Base-by-base conservation (phyloP, 371 early-diverging fungal genomes). In the Lichtheimia corymbifera region DNA sequence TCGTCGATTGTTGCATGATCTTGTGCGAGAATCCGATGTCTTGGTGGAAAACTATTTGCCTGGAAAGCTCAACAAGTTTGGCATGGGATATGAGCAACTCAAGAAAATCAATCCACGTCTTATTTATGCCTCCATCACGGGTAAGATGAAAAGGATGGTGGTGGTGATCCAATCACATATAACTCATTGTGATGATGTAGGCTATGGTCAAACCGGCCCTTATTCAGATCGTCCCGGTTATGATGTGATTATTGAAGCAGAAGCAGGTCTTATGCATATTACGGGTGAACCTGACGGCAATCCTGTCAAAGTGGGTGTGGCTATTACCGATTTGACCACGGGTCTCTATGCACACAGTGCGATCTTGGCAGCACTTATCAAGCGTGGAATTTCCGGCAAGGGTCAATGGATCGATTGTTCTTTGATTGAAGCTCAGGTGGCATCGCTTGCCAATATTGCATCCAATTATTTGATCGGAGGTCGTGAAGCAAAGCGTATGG, bases 301-400 rank as follows among this genome's bases (percentile, higher is more conserved):
- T 43, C 96, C 96, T 5, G 97, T 95, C 64, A 97, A 97, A 68
- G 95, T 94, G 3, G 97, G 97, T 27, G 97, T 97, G 0, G 97
- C 97, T 0, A 93, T 97, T 15, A 96, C 95, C 74, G 91, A 91
- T 73, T 74, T 92, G 9, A 85, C 88, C 9, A 90, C 91, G 17
- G 97, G 97, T 1, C 76, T 97, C 11, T 93, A 95, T 59, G 86
- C 93, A 2, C 92, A 96, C 58, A 92, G 92, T 13, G 92, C 94
- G 0, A 91, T 96, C 17, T 70, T 96, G 77, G 95, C 97, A 0
- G 91, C 96, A 0, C 64, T 97, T n/a, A 66, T 93, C 11, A 80
- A 87, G 20, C 80, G 95, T 18, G 71, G 73, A 11, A 62, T 73
- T 5, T 91, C 90, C 0, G 88, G 86, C 9, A 70, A 67, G n/a